Evolutionary conservation across 1,139 yeast species (phyloP).

Genomic region (Saccharomyces pastorianus): DNA sequence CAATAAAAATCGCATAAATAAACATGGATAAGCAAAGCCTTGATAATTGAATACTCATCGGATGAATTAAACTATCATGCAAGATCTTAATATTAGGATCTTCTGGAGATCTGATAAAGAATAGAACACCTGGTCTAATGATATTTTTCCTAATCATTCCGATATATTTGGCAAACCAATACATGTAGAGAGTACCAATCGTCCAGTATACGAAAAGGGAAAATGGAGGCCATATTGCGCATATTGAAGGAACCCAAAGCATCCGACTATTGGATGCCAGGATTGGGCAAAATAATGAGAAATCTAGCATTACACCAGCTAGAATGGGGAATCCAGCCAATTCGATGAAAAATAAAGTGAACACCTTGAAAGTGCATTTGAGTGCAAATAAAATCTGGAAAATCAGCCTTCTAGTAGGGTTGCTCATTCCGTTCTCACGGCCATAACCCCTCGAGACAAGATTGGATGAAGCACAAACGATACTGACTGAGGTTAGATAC

Average conservation of each 20-base stretch:
- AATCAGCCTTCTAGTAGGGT: constrained; percentile 34
- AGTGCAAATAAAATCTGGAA: constrained; percentile 50
- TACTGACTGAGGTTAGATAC: constrained; percentile 39
- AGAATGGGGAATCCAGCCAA: constrained; percentile 74
- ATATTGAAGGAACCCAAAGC: constrained; percentile 18
- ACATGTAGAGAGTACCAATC: constrained; percentile 80
- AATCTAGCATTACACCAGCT: constrained; percentile 73
- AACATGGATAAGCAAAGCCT: constrained; percentile 68
- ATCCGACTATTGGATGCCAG: constrained; percentile 29
- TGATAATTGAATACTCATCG: constrained; percentile 62
- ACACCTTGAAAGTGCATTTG: constrained; percentile 62
- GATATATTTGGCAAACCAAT: constrained; percentile 74
- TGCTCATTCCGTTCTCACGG: constrained; percentile 37
- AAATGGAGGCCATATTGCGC: constrained; percentile 20
- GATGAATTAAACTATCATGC: constrained; percentile 77
- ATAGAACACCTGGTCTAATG: constrained; percentile 81
- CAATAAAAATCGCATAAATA: constrained; percentile 66
- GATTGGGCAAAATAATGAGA: constrained; percentile 53
- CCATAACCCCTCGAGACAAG: constrained; percentile 42
- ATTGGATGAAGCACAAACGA: constrained; percentile 40
- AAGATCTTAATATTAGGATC: constrained; percentile 87
- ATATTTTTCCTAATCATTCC: constrained; percentile 70
- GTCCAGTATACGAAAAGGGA: constrained; percentile 49
- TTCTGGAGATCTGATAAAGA: constrained; percentile 87
- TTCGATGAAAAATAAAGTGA: constrained; percentile 68